phyloP scores from a whole-genome alignment of 2,329 filamentous ascomycete genomes.

The Claviceps africana region DNA sequence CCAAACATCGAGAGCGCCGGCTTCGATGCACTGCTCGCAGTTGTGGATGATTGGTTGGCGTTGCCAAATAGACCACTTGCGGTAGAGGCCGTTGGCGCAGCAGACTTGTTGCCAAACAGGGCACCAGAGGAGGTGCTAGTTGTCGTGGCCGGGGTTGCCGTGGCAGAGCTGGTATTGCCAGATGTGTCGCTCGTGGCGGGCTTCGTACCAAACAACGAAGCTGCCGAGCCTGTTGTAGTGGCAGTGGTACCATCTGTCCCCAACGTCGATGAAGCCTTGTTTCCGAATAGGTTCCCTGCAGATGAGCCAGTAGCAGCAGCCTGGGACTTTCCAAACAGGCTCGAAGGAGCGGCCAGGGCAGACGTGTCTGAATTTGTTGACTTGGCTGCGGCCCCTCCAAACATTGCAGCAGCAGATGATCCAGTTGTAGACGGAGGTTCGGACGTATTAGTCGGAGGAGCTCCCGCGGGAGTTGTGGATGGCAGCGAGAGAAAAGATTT shows the following conservation, averaged over 20 bases:
- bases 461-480: conserved; percentile 34
- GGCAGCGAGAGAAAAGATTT: conserved; percentile 5
- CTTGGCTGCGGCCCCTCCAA: conserved; percentile 12
- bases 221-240: conserved; percentile 10
- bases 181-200: conserved; percentile 22
- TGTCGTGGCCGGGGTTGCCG: conserved; percentile 10
- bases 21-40: conserved; percentile 5
- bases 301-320: conserved; percentile 16
- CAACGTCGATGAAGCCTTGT: conserved; percentile 13
- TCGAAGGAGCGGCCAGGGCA: conserved; percentile 9
- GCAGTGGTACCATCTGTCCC: conserved; percentile 12
- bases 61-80: conserved; percentile 16
- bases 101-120: conserved; percentile 18
- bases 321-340: conserved; percentile 17
- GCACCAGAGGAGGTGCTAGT: conserved; percentile 13
- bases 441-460: conserved; percentile 30
- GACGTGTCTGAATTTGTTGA: conserved; percentile 9
- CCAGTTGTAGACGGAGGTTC: conserved; percentile 11
- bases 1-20: conserved; percentile 9
- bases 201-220: conserved; percentile 28
- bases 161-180: conserved; percentile 15
- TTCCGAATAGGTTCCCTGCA: conserved; percentile 6
- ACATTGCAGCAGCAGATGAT: conserved; percentile 11
- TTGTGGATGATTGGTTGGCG: conserved; percentile 7
- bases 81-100: conserved; percentile 15